A percentile compares a stretch with the other conserved stretches of the same genome.
Conservation (phyloP, 2,329 filamentous ascomycete genomes). For the Seiridium unicorne region DNA sequence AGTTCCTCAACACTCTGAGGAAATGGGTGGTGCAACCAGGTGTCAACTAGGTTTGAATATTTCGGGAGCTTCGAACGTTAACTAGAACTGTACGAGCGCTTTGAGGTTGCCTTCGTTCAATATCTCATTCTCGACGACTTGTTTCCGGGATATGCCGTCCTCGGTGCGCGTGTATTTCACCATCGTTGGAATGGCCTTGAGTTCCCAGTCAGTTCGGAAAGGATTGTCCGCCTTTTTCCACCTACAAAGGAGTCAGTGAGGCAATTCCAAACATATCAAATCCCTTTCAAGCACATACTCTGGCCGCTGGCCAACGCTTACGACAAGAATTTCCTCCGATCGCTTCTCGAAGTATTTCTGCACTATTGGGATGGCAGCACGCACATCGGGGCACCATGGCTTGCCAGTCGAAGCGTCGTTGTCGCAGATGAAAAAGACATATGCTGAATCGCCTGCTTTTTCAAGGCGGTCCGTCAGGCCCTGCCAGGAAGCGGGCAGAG, state of each 20-base stretch:
- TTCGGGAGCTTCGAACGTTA: neutral
- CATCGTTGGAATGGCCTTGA: neutral
- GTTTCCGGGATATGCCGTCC: neutral
- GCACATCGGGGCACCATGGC: slow-evolving; percentile 8
- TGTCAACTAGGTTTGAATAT: neutral
- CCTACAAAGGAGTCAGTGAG: neutral
- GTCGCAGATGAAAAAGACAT: slow-evolving; percentile 6
- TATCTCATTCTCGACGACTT: slow-evolving; percentile 1
- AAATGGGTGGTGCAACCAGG: too few relatives aligned
- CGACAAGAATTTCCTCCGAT: neutral
- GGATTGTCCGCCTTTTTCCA: neutral
- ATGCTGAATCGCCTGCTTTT: slow-evolving; percentile 1
- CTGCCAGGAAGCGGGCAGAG: slow-evolving; percentile 4
- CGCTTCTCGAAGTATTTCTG: slow-evolving; percentile 7
- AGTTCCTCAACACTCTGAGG: too few relatives aligned
- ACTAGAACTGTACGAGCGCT: neutral
- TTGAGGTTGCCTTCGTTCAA: slow-evolving; percentile 1
- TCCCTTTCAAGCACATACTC: neutral
- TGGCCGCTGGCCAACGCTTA: neutral
- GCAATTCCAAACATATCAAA: too few relatives aligned
- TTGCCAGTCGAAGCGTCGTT: slow-evolving; percentile 1
- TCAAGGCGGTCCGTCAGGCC: neutral
- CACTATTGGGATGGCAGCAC: slow-evolving; percentile 2
- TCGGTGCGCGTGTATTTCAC: slow-evolving; percentile 1
- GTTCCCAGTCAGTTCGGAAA: slow-evolving; percentile 1